Evolutionary conservation across 768 basidiomycete genomes (phyloP).

Genomic region (Xanthoconium stramineum): DNA sequence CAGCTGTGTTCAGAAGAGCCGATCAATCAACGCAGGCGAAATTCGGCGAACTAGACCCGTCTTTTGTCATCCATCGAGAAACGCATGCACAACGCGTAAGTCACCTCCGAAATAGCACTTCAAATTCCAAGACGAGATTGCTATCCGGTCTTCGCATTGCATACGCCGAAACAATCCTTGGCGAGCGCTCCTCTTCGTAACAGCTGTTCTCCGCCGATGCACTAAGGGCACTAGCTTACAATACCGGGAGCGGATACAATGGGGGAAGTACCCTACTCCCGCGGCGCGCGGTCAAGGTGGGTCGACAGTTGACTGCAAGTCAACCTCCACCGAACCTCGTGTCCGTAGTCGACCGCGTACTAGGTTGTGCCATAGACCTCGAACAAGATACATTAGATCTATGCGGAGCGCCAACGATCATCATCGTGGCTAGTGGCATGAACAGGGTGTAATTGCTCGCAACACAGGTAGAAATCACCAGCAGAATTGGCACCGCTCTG

Average conservation of each 20-base stretch:
- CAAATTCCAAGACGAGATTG: background rate
- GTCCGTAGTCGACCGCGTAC: background rate
- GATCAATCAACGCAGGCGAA: background rate
- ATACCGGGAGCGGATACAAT: background rate
- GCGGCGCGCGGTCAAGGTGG: background rate
- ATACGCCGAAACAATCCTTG: background rate
- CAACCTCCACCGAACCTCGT: constrained; percentile 6
- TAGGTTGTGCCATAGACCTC: background rate
- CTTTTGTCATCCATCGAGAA: background rate
- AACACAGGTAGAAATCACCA: background rate
- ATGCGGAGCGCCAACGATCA: constrained; percentile 9
- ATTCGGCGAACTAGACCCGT: background rate
- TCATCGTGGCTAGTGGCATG: background rate
- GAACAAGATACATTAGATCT: too few species aligned
- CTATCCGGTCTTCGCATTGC: background rate
- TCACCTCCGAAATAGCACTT: background rate
- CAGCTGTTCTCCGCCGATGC: background rate
- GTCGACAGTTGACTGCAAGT: background rate
- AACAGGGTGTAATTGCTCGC: background rate
- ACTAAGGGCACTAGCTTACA: too few species aligned
- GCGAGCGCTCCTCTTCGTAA: background rate
- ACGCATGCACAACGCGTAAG: background rate
- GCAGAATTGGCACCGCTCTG: background rate
- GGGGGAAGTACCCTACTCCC: background rate
- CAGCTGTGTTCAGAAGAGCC: background rate